Evolutionary conservation across 2,329 filamentous ascomycete species (phyloP).

Genomic region (Exophiala mesophila): DNA sequence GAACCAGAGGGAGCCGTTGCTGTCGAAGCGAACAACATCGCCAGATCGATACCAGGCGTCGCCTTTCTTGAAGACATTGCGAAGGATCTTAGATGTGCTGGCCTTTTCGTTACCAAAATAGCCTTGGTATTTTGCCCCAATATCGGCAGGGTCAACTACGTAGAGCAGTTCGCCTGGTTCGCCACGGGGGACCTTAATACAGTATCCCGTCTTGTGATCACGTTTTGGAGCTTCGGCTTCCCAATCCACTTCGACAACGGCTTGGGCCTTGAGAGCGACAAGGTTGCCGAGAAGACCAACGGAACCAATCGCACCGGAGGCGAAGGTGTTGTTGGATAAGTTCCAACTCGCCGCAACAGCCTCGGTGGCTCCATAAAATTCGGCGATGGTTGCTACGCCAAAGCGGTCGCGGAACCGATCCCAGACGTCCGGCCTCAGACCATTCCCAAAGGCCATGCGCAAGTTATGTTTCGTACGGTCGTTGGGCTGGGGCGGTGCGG

Average conservation of each 20-base stretch:
- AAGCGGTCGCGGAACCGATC: slow-evolving; percentile 77
- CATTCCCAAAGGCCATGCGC: slow-evolving; percentile 76
- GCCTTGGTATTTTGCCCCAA: slow-evolving; percentile 58
- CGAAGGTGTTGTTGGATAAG: slow-evolving; percentile 64
- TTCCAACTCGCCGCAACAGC: slow-evolving; percentile 68
- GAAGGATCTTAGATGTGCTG: slow-evolving; percentile 61
- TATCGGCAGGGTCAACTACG: slow-evolving; percentile 49
- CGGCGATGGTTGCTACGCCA: slow-evolving; percentile 64
- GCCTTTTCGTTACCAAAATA: slow-evolving; percentile 66
- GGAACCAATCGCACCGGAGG: slow-evolving; percentile 72
- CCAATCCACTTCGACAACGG: slow-evolving; percentile 66
- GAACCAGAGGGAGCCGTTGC: slow-evolving; percentile 65
- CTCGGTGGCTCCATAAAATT: slow-evolving; percentile 79
- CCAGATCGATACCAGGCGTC: slow-evolving; percentile 66
- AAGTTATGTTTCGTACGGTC: slow-evolving; percentile 66
- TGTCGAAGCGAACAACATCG: slow-evolving; percentile 58
- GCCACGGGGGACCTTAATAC: slow-evolving; percentile 53
- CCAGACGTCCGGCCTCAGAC: slow-evolving; percentile 81
- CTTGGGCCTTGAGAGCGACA: slow-evolving; percentile 48
- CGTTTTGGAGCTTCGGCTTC: slow-evolving; percentile 64
- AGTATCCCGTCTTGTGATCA: slow-evolving; percentile 65
- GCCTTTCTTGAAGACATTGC: slow-evolving; percentile 61
- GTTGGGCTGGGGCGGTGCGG: slow-evolving; percentile 60
- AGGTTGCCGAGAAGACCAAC: slow-evolving; percentile 58
- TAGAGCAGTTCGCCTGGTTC: slow-evolving; percentile 68